phyloP scores from a whole-genome alignment of 2,329 filamentous ascomycete genomes.

The Penicillium sclerotiorum region DNA sequence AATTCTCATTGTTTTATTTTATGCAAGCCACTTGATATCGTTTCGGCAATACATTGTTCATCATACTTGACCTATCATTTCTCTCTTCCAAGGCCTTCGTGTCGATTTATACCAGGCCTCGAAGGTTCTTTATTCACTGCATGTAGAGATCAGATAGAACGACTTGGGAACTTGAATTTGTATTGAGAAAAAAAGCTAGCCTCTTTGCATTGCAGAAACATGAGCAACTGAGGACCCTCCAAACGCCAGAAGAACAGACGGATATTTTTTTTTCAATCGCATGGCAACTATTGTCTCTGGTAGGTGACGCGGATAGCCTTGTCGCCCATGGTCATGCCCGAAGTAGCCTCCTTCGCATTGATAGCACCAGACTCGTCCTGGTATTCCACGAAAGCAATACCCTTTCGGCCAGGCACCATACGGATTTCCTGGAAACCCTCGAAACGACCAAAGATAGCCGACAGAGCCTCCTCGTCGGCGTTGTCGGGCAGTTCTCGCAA shows the following conservation, averaged over 20 bases:
- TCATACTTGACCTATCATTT: too few species aligned
- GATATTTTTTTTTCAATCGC: constrained; percentile 15
- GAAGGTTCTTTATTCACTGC: too few species aligned
- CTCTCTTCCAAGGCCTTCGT: too few species aligned
- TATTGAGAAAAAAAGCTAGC: constrained; percentile 1
- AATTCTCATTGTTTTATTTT: constrained; percentile 6
- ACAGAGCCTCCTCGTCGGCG: constrained; percentile 78
- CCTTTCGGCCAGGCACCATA: constrained; percentile 79
- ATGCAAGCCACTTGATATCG: constrained; percentile 6
- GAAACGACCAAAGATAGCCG: constrained; percentile 81
- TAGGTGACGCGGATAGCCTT: constrained; percentile 93
- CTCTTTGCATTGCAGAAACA: constrained; percentile 19
- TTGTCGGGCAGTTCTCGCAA: constrained; percentile 89
- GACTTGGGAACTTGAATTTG: neutral
- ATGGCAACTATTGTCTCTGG: constrained; percentile 67
- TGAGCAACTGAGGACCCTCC: constrained; percentile 25
- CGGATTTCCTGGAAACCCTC: constrained; percentile 94
- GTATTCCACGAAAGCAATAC: constrained; percentile 96
- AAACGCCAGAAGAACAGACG: constrained; percentile 32
- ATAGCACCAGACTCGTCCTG: constrained; percentile 87
- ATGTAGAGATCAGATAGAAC: neutral
- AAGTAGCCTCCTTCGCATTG: constrained; percentile 88
- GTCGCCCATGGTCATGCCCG: constrained; percentile 77
- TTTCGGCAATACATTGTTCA: constrained; percentile 15
- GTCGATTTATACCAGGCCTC: too few species aligned